Percentiles rank a stretch among this genome's conserved stretches.
phyloP scores from a whole-genome alignment of 768 basidiomycete species.

The Amanita pseudoporphyria region DNA sequence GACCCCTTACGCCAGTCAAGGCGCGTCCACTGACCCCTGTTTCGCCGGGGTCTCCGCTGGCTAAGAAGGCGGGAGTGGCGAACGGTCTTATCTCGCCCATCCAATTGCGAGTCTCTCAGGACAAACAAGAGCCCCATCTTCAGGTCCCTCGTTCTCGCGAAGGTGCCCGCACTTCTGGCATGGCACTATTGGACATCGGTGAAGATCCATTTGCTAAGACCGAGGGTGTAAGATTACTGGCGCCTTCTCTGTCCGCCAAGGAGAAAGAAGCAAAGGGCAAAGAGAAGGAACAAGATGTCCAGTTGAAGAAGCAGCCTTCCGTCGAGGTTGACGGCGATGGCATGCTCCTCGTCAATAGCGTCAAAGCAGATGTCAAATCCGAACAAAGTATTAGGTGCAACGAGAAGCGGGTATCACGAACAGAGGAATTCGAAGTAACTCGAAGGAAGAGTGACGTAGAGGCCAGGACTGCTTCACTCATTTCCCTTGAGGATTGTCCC shows the following conservation, averaged over 20 bases:
- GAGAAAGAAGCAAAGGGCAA: constrained; percentile 1
- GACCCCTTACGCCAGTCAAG: constrained; percentile 12
- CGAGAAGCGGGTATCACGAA: constrained; percentile 4
- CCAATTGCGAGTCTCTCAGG: constrained; percentile 3
- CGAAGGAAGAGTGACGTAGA: constrained; percentile 6
- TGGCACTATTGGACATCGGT: constrained; percentile 24
- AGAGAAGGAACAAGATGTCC: constrained; percentile 1
- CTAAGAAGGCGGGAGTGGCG: background rate
- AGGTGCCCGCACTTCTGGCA: constrained; percentile 23
- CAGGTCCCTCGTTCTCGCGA: constrained; percentile 16
- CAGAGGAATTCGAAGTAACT: background rate
- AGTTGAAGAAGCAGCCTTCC: constrained; percentile 3
- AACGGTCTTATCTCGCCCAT: background rate
- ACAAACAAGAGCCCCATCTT: background rate
- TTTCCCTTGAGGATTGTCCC: constrained; percentile 15
- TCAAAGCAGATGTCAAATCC: constrained; percentile 2
- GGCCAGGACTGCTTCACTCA: constrained; percentile 13
- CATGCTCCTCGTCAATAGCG: background rate
- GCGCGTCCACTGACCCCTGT: constrained; percentile 6
- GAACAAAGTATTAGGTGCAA: background rate
- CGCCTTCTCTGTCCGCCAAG: constrained; percentile 11
- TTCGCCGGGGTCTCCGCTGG: background rate
- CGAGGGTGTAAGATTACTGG: constrained; percentile 42
- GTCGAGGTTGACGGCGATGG: constrained; percentile 2
- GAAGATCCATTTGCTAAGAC: constrained; percentile 50